Base-by-base conservation (phyloP, 345 rosid genomes). In the Salix arbutifolia region DNA sequence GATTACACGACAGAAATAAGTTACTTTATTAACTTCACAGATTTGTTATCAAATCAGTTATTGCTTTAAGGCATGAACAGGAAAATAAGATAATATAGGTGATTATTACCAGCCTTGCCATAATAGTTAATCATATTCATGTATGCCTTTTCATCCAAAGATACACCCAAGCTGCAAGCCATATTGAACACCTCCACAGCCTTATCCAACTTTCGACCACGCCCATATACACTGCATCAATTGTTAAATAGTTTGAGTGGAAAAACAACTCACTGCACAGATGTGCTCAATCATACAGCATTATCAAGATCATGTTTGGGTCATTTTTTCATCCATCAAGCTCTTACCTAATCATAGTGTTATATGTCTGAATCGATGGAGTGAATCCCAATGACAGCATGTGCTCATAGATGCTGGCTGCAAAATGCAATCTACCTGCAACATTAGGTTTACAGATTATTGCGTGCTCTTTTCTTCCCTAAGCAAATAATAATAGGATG, bases 131-230 rank as follows among this genome's bases (percentile, higher is more conserved):
- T 85, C 67, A 93, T 84, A 80, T 93, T 93, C 87, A 84, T 88
- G 88, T 90, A 93, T 56, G 92, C 87, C 84, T 91, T 93, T 85
- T 93, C 97, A 81, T 91, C 97, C 61, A 87, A 75, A 81, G 82
- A 60, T 77, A 90, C 50, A 71, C 87, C 90, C 42, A 79, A 82
- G 80, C 77, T 72, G 30, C 74, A 70, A 72, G 93, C 93, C 4
- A 73, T 77, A 46, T 84, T 78, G 50, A 93, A 89, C 82, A 87
- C 80, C 80, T 88, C 91, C 72, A 85, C 83, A 73, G 94, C 96
- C 82, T 89, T 91, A 74, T 86, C 90, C 79, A 91, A 85, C 77
- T 86, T 83, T 76, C 64, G 78, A 77, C 87, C 88, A 58, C 89
- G 83, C 69, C 96, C 97, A 30, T 84, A 90, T 18, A 91, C 97